Percentiles rank a stretch among this genome's conserved stretches.
These are phyloP conservation scores for Cicer bijugum DNA, from an alignment of 306 rosid genomes.

Conservation along the genomic window DNA sequence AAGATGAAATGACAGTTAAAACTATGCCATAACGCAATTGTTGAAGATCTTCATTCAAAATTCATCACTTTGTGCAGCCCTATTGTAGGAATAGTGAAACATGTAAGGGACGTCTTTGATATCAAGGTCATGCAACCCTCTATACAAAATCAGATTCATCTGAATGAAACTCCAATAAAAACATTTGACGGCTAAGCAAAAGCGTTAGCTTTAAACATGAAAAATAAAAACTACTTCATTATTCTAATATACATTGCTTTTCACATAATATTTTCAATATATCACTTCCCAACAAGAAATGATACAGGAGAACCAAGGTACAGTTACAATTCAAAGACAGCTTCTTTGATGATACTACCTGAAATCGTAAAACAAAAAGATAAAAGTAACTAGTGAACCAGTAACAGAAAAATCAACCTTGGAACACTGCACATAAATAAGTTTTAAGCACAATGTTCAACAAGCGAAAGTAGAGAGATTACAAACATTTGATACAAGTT, in stretches of 20 bases:
- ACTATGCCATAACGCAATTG: constrained; percentile 2
- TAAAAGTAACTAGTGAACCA: constrained; percentile 33
- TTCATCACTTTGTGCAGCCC: neutral
- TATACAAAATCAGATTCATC: constrained; percentile 22
- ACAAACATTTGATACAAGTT: constrained; percentile 24
- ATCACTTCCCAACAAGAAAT: constrained; percentile 40
- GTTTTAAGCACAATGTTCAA: constrained; percentile 33
- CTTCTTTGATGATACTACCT: constrained; percentile 4
- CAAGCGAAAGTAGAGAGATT: neutral
- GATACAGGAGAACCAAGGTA: neutral
- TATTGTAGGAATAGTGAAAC: neutral
- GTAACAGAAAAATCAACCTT: constrained; percentile 42
- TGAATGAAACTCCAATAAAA: constrained; percentile 22
- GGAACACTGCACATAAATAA: constrained; percentile 37
- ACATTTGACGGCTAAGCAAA: constrained; percentile 13
- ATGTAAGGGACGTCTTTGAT: constrained; percentile 3
- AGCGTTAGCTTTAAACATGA: constrained; percentile 8
- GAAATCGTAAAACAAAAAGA: neutral
- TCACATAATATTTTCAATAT: constrained; percentile 29
- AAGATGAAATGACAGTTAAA: neutral
- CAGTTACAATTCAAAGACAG: constrained; percentile 21
- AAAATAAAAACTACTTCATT: constrained; percentile 43
- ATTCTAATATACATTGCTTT: constrained; percentile 57
- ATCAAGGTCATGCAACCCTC: constrained; percentile 29
- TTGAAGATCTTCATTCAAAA: constrained; percentile 1